Percentiles rank a stretch among this genome's conserved stretches.
phyloP scores from a whole-genome alignment of 129 eudicot genomes.

The Flaveria linearis region DNA sequence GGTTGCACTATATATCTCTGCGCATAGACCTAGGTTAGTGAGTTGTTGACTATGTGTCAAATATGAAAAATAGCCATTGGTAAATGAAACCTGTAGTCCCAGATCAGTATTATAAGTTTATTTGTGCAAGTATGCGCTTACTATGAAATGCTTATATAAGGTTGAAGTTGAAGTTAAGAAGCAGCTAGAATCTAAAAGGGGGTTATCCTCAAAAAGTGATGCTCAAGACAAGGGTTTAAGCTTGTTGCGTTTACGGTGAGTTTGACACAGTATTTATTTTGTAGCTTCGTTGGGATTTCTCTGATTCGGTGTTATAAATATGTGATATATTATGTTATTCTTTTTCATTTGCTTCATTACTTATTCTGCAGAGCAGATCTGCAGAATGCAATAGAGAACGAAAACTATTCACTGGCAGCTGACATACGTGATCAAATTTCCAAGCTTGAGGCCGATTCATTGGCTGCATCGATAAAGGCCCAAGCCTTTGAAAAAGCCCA shows the following conservation, averaged over 20 bases:
- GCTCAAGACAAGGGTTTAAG: constrained; percentile 92
- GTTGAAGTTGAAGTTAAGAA: constrained; percentile 73
- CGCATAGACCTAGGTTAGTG: not conserved
- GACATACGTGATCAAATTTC: constrained; percentile 78
- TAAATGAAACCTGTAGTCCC: constrained; percentile 13
- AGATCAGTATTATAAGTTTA: not conserved
- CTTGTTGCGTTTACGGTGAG: constrained; percentile 79
- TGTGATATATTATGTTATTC: not conserved
- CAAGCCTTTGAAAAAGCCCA: constrained; percentile 72
- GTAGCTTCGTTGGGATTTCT: constrained; percentile 3
- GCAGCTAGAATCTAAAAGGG: constrained; percentile 61
- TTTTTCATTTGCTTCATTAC: constrained; percentile 10
- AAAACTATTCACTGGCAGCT: constrained; percentile 76
- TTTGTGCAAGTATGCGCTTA: constrained; percentile 11
- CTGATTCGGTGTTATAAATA: not conserved
- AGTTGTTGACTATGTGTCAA: not conserved
- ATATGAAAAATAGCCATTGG: not conserved
- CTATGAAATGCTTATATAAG: constrained; percentile 39
- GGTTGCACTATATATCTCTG: not conserved
- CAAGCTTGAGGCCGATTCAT: constrained; percentile 79
- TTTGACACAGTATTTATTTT: constrained; percentile 7
- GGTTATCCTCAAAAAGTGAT: constrained; percentile 73
- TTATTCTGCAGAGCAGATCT: constrained; percentile 77
- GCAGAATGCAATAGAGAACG: constrained; percentile 84
- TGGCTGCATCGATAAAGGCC: constrained; percentile 78